Evolutionary conservation across 73 alveolate genomes (phyloP).

Genomic region (Halteria grandinella): DNA sequence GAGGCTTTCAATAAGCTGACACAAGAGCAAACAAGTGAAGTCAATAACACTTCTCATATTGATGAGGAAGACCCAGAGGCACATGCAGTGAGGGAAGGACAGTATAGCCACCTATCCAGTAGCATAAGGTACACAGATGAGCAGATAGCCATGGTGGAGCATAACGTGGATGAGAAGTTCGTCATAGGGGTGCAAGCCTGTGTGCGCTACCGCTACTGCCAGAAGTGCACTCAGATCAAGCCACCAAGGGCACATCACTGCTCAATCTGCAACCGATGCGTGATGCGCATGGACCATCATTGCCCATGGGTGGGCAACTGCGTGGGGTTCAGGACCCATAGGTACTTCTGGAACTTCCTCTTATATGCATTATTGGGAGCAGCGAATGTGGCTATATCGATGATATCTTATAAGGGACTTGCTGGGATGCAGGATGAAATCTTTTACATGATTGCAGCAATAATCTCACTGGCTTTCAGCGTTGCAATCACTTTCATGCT

Average conservation of each 20-base stretch:
- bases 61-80: no score
- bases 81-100: no score
- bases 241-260: slow-evolving; percentile 85
- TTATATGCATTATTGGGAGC: slow-evolving; percentile 51
- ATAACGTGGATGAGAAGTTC: no score
- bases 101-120: no score
- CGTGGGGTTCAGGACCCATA: slow-evolving; percentile 88
- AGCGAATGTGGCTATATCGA: slow-evolving; percentile 5
- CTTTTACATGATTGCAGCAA: slow-evolving; percentile 36
- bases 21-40: no score
- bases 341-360: slow-evolving; percentile 82
- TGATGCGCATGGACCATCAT: slow-evolving; percentile 89
- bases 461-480: slow-evolving; percentile 20
- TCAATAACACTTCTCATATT: no score
- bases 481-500: no score
- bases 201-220: slow-evolving; percentile 56
- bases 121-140: no score
- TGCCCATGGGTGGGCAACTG: slow-evolving; percentile 97
- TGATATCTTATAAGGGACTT: slow-evolving; percentile 4
- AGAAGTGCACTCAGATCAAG: slow-evolving; percentile 63
- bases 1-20: no score
- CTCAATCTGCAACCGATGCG: slow-evolving; percentile 71
- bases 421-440: slow-evolving; percentile 15
- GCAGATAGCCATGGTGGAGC: no score
- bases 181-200: no score